phyloP scores from a whole-genome alignment of 2,329 filamentous ascomycete species.

The Hypomyces rosellus region DNA sequence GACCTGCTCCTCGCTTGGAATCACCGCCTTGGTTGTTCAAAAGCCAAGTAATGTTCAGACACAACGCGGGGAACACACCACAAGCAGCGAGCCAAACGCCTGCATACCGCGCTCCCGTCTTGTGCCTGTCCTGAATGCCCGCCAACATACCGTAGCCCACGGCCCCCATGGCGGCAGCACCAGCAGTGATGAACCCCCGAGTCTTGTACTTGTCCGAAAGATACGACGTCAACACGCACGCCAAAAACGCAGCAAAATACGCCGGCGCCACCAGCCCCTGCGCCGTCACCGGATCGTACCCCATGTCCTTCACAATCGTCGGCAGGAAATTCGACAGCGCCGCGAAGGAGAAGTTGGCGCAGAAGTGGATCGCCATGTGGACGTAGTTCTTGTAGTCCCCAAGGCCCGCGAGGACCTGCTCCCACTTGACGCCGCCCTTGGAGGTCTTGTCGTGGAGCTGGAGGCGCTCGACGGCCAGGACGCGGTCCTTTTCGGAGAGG shows the following conservation, averaged over 20 bases:
- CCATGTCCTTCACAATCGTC: slow-evolving; percentile 58
- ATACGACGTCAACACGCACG: slow-evolving; percentile 55
- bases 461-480: slow-evolving; percentile 49
- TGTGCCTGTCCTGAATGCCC: slow-evolving; percentile 32
- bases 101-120: slow-evolving; percentile 37
- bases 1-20: slow-evolving; percentile 56
- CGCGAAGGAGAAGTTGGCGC: slow-evolving; percentile 30
- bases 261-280: slow-evolving; percentile 68
- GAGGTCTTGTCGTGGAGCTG: slow-evolving; percentile 39
- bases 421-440: slow-evolving; percentile 37
- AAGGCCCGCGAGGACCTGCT: slow-evolving; percentile 42
- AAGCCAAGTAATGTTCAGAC: slow-evolving; percentile 65
- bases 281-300: slow-evolving; percentile 58
- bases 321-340: slow-evolving; percentile 57
- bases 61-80: slow-evolving; percentile 57
- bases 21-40: slow-evolving; percentile 64
- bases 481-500: slow-evolving; percentile 51
- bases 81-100: slow-evolving; percentile 41
- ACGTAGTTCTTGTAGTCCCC: slow-evolving; percentile 45
- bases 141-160: slow-evolving; percentile 61
- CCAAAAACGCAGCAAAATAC: slow-evolving; percentile 60
- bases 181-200: slow-evolving; percentile 53
- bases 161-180: slow-evolving; percentile 50
- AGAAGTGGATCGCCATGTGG: slow-evolving; percentile 35
- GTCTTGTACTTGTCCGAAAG: slow-evolving; percentile 61